These are phyloP conservation scores for Cubamyces sp. DNA, from an alignment of 768 basidiomycete genomes.

Conservation along the genomic window DNA sequence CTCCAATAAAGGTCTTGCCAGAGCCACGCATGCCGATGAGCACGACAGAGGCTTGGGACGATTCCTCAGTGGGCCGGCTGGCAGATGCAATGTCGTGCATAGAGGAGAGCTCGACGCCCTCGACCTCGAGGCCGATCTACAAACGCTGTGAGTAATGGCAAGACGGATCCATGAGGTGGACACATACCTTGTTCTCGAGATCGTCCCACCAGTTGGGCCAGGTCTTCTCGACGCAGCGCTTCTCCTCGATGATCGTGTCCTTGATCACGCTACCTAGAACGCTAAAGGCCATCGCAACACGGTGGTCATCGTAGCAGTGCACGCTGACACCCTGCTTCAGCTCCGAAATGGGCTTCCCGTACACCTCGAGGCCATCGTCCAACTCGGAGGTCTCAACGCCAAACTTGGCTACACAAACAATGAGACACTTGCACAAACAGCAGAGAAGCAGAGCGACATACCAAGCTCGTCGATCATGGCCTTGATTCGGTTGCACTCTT, in stretches of 20 bases:
- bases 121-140: conserved; percentile 87
- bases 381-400: conserved; percentile 91
- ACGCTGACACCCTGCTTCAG: conserved; percentile 77
- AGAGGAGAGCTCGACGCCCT: conserved; percentile 76
- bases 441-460: conserved; percentile 38
- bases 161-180: no score
- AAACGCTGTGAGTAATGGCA: not conserved
- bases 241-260: conserved; percentile 89
- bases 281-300: conserved; percentile 98
- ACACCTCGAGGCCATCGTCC: conserved; percentile 89
- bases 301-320: conserved; percentile 98
- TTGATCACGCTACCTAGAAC: conserved; percentile 77
- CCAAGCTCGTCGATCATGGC: conserved; percentile 97
- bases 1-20: conserved; percentile 90
- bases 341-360: conserved; percentile 68
- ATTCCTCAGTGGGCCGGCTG: conserved; percentile 39
- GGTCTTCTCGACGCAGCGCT: conserved; percentile 98
- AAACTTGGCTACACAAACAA: conserved; percentile 73
- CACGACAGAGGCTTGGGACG: conserved; percentile 62
- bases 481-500: conserved; percentile 95
- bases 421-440: not conserved
- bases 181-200: conserved; percentile 84
- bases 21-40: conserved; percentile 97
- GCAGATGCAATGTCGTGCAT: conserved; percentile 46
- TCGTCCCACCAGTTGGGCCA: conserved; percentile 99